phyloP scores from a whole-genome alignment of 352 stramenopile genomes.

The Pythium rishiriense region DNA sequence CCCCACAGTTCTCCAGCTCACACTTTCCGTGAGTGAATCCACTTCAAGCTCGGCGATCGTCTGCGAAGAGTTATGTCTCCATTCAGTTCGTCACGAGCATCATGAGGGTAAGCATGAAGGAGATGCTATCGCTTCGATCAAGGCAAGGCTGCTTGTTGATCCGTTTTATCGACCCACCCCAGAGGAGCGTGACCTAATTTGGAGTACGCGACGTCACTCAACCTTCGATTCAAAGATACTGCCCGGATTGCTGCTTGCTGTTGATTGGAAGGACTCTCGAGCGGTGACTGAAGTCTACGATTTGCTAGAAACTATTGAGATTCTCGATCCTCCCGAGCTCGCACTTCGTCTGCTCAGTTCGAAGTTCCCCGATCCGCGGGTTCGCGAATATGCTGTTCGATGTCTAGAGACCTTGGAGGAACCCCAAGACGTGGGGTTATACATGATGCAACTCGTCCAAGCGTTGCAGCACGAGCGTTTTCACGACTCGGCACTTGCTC shows the following conservation, averaged over 20 bases:
- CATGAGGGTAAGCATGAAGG: not conserved
- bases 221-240: constrained; percentile 29
- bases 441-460: constrained; percentile 35
- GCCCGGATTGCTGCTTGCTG: constrained; percentile 44
- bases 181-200: constrained; percentile 26
- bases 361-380: constrained; percentile 14
- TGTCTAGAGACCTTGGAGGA: constrained; percentile 10
- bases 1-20: not conserved
- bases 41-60: not conserved
- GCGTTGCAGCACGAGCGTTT: constrained; percentile 30
- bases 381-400: constrained; percentile 24
- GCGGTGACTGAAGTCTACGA: constrained; percentile 39
- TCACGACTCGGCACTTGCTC: constrained; percentile 18
- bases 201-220: constrained; percentile 23
- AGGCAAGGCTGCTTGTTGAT: constrained; percentile 16
- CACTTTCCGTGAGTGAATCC: not conserved
- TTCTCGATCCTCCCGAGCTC: constrained; percentile 23
- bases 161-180: constrained; percentile 26
- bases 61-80: no score
- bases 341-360: constrained; percentile 19
- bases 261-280: constrained; percentile 40
- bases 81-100: not conserved
- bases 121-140: not conserved
- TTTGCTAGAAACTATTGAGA: constrained; percentile 35
- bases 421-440: constrained; percentile 16